These are phyloP conservation scores for Chiua virens DNA, from an alignment of 768 basidiomycete genomes.

Conservation along the genomic window DNA sequence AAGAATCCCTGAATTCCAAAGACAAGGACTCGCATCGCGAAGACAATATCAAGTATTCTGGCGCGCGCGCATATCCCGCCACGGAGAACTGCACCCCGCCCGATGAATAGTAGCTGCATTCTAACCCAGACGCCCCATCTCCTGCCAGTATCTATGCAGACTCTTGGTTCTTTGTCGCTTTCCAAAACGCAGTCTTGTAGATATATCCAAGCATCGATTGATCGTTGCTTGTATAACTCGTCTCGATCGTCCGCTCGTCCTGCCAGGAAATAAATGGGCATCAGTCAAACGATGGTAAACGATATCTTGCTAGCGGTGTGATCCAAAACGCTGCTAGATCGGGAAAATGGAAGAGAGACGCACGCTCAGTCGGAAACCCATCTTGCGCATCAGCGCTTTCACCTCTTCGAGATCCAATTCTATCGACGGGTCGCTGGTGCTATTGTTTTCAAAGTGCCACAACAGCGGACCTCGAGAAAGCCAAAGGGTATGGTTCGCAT, in stretches of 20 bases:
- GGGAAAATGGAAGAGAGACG: slow-evolving; percentile 23
- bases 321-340: not conserved
- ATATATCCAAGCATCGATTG: slow-evolving; percentile 82
- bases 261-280: slow-evolving; percentile 38
- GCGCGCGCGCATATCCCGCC: too few species aligned
- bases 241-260: slow-evolving; percentile 79
- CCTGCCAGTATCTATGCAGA: too few species aligned
- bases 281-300: not conserved
- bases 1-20: too few species aligned
- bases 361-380: slow-evolving; percentile 85
- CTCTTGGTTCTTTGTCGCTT: slow-evolving; percentile 47
- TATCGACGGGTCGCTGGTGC: slow-evolving; percentile 73
- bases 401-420: slow-evolving; percentile 91
- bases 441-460: slow-evolving; percentile 98
- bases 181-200: slow-evolving; percentile 87
- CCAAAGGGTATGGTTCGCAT: too few species aligned
- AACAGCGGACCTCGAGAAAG: slow-evolving; percentile 68
- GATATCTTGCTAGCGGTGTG: too few species aligned
- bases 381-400: slow-evolving; percentile 63
- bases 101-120: too few species aligned
- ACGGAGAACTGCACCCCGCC: too few species aligned
- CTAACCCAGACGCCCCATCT: too few species aligned
- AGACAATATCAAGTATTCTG: too few species aligned
- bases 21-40: too few species aligned
- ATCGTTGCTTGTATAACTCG: slow-evolving; percentile 84